Percentiles rank a stretch among this genome's conserved stretches.
Evolutionary conservation across 148 eudicot species (phyloP).

Genomic region (Fagopyrum homotropicum): DNA sequence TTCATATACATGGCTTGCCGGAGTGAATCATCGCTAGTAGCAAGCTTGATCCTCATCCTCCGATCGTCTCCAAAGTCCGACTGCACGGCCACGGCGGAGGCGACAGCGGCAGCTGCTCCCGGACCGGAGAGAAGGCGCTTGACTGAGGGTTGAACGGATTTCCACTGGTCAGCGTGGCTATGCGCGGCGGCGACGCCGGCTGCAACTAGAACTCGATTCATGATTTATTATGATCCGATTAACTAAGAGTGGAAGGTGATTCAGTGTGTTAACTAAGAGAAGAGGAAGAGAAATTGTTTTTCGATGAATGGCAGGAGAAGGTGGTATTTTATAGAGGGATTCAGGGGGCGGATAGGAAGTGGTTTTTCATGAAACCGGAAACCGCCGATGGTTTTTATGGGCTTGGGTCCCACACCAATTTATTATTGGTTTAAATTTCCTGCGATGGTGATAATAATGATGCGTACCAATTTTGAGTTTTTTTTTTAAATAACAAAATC

Average conservation of each 20-base stretch:
- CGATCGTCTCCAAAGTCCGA: not conserved
- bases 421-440: not conserved
- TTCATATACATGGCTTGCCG: slow-evolving; percentile 58
- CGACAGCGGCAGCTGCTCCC: slow-evolving; percentile 10
- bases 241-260: not conserved
- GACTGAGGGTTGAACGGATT: slow-evolving; percentile 7
- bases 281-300: not conserved
- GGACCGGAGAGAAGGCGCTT: slow-evolving; percentile 21
- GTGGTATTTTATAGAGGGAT: not conserved
- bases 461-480: not conserved
- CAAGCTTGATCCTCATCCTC: slow-evolving; percentile 3
- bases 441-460: not conserved
- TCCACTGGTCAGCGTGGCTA: slow-evolving; percentile 11
- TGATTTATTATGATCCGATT: not conserved
- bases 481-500: not conserved
- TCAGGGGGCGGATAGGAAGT: not conserved
- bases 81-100: not conserved
- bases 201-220: slow-evolving; percentile 14
- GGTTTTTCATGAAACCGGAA: not conserved
- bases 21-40: slow-evolving; percentile 37
- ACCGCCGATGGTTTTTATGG: not conserved
- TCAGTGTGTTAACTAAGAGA: not conserved
- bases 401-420: not conserved
- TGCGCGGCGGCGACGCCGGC: slow-evolving; percentile 3
- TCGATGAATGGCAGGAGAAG: not conserved